These are phyloP conservation scores for Dovyalis caffra DNA, from an alignment of 345 rosid genomes.

Conservation along the genomic window DNA sequence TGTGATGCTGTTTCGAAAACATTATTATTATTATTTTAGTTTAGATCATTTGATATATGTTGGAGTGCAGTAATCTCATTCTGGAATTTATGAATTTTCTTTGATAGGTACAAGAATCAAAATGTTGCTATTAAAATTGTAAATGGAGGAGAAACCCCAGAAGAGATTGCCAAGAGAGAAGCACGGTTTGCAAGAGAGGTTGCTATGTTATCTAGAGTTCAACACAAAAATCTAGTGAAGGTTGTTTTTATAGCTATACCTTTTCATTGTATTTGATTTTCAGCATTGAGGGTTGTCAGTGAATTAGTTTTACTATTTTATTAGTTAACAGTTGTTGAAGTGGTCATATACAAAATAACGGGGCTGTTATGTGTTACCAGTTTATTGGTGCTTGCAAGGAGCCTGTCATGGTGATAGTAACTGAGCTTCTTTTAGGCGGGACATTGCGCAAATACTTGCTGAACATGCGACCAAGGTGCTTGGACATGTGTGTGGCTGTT, in stretches of 20 bases:
- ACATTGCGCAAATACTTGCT: constrained; percentile 83
- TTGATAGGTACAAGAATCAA: constrained; percentile 67
- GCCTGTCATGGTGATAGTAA: constrained; percentile 93
- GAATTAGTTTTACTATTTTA: not conserved
- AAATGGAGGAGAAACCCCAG: constrained; percentile 75
- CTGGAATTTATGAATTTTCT: constrained; percentile 9
- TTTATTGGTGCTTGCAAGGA: constrained; percentile 97
- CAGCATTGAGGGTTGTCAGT: not conserved
- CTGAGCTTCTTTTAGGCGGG: constrained; percentile 85
- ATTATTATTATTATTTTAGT: not conserved
- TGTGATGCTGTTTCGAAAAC: not conserved
- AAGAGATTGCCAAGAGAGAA: constrained; percentile 77
- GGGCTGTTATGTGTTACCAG: constrained; percentile 37
- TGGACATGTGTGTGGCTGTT: constrained; percentile 67
- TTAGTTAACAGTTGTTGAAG: not conserved
- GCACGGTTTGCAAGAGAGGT: constrained; percentile 83
- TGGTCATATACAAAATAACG: not conserved
- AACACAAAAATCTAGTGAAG: constrained; percentile 91
- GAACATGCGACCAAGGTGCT: constrained; percentile 60
- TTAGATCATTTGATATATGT: constrained; percentile 10
- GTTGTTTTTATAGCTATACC: constrained; percentile 32
- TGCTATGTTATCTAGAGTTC: constrained; percentile 85
- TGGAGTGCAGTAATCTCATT: constrained; percentile 8
- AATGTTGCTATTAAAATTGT: constrained; percentile 85
- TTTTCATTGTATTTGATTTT: not conserved